Percentiles rank a stretch among this genome's conserved stretches.
These are phyloP conservation scores for Vitis hybrid DNA, from an alignment of 177 flowering plant species.

Conservation along the genomic window DNA sequence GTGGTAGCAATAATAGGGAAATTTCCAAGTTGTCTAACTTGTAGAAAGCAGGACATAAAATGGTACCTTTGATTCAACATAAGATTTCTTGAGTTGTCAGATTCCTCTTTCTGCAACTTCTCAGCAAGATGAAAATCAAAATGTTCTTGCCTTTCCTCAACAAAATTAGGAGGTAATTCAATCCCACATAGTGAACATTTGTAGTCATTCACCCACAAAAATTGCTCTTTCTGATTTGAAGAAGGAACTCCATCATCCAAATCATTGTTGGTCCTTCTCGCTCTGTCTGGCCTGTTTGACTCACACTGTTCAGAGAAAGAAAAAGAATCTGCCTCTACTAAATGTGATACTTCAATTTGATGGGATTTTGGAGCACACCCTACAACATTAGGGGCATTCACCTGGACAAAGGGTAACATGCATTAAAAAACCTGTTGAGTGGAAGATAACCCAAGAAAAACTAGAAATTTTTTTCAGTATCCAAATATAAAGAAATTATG, in stretches of 20 bases:
- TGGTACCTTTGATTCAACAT: constrained; percentile 43
- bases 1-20: no score
- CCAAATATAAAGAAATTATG: background rate
- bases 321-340: constrained; percentile 15
- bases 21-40: background rate
- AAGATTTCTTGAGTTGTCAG: constrained; percentile 22
- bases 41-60: background rate
- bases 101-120: constrained; percentile 75
- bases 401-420: constrained; percentile 16
- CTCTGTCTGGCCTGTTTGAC: constrained; percentile 9
- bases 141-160: constrained; percentile 89
- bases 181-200: constrained; percentile 81
- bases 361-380: background rate
- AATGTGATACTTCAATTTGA: constrained; percentile 4
- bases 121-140: constrained; percentile 88
- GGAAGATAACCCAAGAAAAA: background rate
- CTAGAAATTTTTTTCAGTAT: no score
- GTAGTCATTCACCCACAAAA: constrained; percentile 70
- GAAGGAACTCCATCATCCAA: constrained; percentile 22
- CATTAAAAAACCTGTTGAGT: background rate
- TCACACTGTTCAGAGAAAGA: constrained; percentile 18
- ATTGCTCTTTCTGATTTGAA: constrained; percentile 18
- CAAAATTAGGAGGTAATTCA: constrained; percentile 74
- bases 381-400: constrained; percentile 11
- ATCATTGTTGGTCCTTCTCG: constrained; percentile 5